A percentile compares a stretch with the other conserved stretches of the same genome.
These are phyloP conservation scores for Vigna reflexopilosa DNA, from an alignment of 306 rosid species.

Conservation along the genomic window DNA sequence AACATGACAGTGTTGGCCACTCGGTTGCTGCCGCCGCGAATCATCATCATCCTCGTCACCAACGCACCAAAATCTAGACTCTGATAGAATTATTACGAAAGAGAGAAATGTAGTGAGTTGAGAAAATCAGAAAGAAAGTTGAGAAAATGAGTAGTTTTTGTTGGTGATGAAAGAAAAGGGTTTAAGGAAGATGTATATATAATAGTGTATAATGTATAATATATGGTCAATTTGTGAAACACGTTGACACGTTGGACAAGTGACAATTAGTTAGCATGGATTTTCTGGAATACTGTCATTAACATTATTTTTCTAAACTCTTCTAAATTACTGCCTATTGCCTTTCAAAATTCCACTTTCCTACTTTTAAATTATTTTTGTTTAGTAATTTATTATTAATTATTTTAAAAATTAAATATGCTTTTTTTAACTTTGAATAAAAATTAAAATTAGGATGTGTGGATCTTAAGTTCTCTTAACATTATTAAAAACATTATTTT, in stretches of 20 bases:
- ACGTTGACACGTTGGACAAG: background rate
- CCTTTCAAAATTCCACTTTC: too few species aligned
- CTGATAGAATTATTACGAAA: background rate
- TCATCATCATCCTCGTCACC: slow-evolving; percentile 38
- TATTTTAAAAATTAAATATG: background rate
- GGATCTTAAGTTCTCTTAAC: too few species aligned
- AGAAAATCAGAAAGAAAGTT: slow-evolving; percentile 13
- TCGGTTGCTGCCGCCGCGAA: slow-evolving; percentile 28
- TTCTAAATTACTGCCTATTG: background rate
- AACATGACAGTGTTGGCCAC: slow-evolving; percentile 2
- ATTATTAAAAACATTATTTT: too few species aligned
- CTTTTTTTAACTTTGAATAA: too few species aligned
- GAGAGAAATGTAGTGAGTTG: background rate
- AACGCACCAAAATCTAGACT: background rate
- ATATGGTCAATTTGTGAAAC: background rate
- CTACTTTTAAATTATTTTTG: background rate
- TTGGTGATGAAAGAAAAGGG: slow-evolving; percentile 29
- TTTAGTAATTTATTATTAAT: background rate
- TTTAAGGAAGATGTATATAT: slow-evolving; percentile 30
- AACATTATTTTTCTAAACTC: background rate
- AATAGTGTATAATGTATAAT: too few species aligned
- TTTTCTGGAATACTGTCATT: background rate
- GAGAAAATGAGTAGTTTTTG: background rate
- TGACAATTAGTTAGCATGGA: background rate
- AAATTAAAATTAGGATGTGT: too few species aligned